These are phyloP conservation scores for Quercus alba DNA, from an alignment of 306 rosid genomes.

Conservation along the genomic window DNA sequence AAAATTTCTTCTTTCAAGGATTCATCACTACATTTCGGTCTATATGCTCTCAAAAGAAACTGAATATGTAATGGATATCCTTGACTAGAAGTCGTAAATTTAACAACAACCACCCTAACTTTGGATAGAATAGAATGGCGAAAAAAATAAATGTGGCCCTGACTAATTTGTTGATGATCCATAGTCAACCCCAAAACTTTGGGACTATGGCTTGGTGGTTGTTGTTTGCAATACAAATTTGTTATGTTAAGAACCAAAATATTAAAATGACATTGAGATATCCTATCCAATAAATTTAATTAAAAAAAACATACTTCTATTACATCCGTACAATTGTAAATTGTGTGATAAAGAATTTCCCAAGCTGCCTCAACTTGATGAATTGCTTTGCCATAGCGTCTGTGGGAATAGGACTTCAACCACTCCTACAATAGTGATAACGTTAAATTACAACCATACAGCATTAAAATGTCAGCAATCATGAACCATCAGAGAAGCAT, in stretches of 20 bases:
- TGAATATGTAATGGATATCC: too few species aligned
- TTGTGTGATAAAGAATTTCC: slow-evolving; percentile 84
- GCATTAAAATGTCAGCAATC: neutral
- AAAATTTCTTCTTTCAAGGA: neutral
- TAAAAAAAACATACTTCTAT: slow-evolving; percentile 73
- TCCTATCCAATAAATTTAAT: neutral
- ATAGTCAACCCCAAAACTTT: too few species aligned
- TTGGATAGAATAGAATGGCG: too few species aligned
- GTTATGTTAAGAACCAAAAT: neutral
- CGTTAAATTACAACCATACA: slow-evolving; percentile 6
- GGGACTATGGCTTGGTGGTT: too few species aligned
- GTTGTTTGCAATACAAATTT: neutral
- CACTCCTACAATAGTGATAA: slow-evolving; percentile 54
- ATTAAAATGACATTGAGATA: neutral
- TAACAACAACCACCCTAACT: too few species aligned
- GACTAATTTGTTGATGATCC: too few species aligned
- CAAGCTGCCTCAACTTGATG: slow-evolving; percentile 77
- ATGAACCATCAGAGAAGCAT: neutral
- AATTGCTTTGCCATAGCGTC: slow-evolving; percentile 78
- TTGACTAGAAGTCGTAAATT: too few species aligned
- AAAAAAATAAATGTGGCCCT: too few species aligned
- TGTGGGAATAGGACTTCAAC: slow-evolving; percentile 69
- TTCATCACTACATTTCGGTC: too few species aligned
- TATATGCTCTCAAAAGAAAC: too few species aligned
- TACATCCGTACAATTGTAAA: slow-evolving; percentile 85